phyloP scores from a whole-genome alignment of 2,329 filamentous ascomycete species.

The Cladosporium sp. region DNA sequence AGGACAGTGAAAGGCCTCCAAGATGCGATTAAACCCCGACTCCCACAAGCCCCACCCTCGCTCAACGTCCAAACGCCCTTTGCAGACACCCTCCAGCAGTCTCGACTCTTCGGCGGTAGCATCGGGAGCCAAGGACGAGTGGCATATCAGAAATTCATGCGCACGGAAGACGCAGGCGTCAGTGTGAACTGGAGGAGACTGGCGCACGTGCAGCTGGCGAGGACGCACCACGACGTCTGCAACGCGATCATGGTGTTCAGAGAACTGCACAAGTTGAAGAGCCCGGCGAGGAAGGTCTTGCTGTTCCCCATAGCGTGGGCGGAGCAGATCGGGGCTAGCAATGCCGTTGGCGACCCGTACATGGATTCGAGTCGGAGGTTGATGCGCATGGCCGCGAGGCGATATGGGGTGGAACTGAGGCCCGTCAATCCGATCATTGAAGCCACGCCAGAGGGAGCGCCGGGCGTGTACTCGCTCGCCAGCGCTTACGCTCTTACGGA shows the following conservation, averaged over 20 bases:
- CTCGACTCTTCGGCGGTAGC: constrained; percentile 25
- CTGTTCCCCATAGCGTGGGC: constrained; percentile 42
- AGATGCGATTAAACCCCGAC: constrained; percentile 60
- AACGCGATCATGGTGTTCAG: constrained; percentile 47
- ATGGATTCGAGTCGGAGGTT: constrained; percentile 42
- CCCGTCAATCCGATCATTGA: constrained; percentile 39
- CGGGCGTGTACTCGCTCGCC: constrained; percentile 39
- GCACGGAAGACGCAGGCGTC: constrained; percentile 17
- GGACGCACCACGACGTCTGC: constrained; percentile 44
- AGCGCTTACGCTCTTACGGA: constrained; percentile 42
- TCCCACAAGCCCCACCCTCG: constrained; percentile 36
- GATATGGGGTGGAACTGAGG: constrained; percentile 42
- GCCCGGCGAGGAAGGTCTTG: constrained; percentile 42
- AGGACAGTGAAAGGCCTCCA: constrained; percentile 76
- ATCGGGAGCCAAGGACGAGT: constrained; percentile 19
- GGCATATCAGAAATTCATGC: constrained; percentile 26
- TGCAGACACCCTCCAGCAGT: constrained; percentile 19
- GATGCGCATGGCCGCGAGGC: constrained; percentile 41
- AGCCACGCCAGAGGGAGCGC: constrained; percentile 29
- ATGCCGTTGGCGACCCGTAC: constrained; percentile 37
- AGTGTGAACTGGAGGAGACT: constrained; percentile 42
- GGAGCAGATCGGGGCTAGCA: constrained; percentile 28
- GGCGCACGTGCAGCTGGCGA: constrained; percentile 46
- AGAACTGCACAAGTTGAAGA: constrained; percentile 42
- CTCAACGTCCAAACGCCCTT: constrained; percentile 12